These are phyloP conservation scores for Alternaria tenuissima DNA, from an alignment of 2,329 filamentous ascomycete species.

Conservation along the genomic window DNA sequence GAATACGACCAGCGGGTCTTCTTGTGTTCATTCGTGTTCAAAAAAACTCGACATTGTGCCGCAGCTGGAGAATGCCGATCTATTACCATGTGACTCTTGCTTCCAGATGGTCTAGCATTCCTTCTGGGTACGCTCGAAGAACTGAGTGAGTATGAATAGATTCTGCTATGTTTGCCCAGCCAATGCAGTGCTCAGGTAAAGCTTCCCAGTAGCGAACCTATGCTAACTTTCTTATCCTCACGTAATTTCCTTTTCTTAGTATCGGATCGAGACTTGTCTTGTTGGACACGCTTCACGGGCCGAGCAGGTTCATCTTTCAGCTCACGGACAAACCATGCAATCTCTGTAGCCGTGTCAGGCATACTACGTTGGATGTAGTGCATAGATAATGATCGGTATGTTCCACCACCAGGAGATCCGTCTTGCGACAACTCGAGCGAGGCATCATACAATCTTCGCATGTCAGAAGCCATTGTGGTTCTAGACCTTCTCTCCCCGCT, in stretches of 20 bases:
- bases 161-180: neutral
- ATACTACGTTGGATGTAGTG: neutral
- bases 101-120: slow-evolving; percentile 33
- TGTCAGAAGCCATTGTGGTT: slow-evolving; percentile 17
- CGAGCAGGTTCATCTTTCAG: neutral
- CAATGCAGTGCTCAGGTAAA: slow-evolving; percentile 19
- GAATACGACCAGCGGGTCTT: neutral
- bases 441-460: slow-evolving; percentile 23
- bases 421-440: slow-evolving; percentile 1
- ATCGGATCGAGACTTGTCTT: neutral
- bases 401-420: neutral
- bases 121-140: neutral
- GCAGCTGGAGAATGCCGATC: neutral
- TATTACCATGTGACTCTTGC: neutral
- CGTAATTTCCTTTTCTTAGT: slow-evolving; percentile 35
- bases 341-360: neutral
- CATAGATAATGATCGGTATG: slow-evolving; percentile 13
- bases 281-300: neutral
- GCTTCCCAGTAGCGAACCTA: slow-evolving; percentile 31
- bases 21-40: neutral
- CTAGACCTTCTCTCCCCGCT: slow-evolving; percentile 12
- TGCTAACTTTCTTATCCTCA: slow-evolving; percentile 26
- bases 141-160: neutral
- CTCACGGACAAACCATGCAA: slow-evolving; percentile 19
- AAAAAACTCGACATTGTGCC: neutral